Percentiles rank a stretch among this genome's conserved stretches.
phyloP scores from a whole-genome alignment of 2,329 filamentous ascomycete species.

The Sarocladium oryzae region DNA sequence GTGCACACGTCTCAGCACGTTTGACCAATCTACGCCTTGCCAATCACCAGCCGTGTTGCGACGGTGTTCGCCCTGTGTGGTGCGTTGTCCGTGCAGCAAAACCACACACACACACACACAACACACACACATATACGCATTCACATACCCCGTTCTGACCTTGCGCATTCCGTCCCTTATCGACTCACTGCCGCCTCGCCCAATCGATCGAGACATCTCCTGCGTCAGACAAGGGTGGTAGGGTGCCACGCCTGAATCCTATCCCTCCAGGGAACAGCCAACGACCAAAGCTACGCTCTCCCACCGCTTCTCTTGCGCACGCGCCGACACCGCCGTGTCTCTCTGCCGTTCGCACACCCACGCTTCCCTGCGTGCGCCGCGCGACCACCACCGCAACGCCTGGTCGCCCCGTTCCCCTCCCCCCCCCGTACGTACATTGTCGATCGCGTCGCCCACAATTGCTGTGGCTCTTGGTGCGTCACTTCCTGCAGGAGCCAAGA shows the following conservation, averaged over 20 bases:
- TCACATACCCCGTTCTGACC: neutral
- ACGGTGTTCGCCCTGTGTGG: constrained; percentile 1
- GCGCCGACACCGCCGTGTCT: neutral
- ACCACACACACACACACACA: too few relatives aligned
- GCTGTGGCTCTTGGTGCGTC: neutral
- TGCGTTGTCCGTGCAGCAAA: constrained; percentile 8
- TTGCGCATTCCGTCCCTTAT: constrained; percentile 4
- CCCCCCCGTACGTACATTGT: constrained; percentile 3
- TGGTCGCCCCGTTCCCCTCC: constrained; percentile 6
- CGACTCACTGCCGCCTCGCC: neutral
- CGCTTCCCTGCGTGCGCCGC: neutral
- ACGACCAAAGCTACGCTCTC: neutral
- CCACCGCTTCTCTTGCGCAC: neutral
- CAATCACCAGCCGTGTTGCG: neutral
- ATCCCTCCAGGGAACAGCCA: neutral
- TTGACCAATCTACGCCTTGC: neutral
- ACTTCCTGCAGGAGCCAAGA: constrained; percentile 3
- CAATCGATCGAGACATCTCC: constrained; percentile 6
- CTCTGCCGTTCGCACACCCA: neutral
- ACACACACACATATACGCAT: too few relatives aligned
- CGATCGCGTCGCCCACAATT: neutral
- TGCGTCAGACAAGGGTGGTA: constrained; percentile 4
- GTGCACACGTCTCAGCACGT: neutral
- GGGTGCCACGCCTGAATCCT: constrained; percentile 4
- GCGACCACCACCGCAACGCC: constrained; percentile 3